Conservation (phyloP, 108 stramenopile genomes). For the Mediolabrus comicus region DNA sequence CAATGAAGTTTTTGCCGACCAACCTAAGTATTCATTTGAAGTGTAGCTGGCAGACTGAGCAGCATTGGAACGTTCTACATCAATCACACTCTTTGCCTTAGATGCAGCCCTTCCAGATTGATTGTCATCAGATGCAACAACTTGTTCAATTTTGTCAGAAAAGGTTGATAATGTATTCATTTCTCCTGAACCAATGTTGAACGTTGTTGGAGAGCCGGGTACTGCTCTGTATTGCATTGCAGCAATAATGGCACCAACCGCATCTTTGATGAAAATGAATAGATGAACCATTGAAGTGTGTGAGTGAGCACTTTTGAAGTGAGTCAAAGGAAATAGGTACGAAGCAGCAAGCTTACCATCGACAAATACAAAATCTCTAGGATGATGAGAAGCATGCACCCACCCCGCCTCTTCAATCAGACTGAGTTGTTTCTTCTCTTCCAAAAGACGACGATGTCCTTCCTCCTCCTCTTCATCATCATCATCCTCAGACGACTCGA, state of each 20-base stretch:
- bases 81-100: conserved; percentile 23
- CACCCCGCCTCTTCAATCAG: conserved; percentile 33
- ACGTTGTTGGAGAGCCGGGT: conserved; percentile 32
- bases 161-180: conserved; percentile 19
- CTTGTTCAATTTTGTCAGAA: conserved; percentile 30
- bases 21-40: conserved; percentile 42
- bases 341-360: conserved; percentile 37
- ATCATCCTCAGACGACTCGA: not conserved
- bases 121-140: not conserved
- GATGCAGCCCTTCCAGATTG: conserved; percentile 1
- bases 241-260: conserved; percentile 64
- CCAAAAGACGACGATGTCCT: not conserved
- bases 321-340: too few species aligned
- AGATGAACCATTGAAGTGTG: too few species aligned
- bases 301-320: too few species aligned
- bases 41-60: conserved; percentile 24
- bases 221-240: conserved; percentile 70
- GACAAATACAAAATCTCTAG: conserved; percentile 62
- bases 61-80: conserved; percentile 32
- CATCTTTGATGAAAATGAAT: conserved; percentile 33
- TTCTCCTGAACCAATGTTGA: conserved; percentile 48
- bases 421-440: conserved; percentile 8
- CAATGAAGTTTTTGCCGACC: conserved; percentile 50
- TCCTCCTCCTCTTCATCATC: not conserved
- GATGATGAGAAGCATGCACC: conserved; percentile 29